Conservation (phyloP, 495 filamentous ascomycete species). For the Aspergillus indologenus region DNA sequence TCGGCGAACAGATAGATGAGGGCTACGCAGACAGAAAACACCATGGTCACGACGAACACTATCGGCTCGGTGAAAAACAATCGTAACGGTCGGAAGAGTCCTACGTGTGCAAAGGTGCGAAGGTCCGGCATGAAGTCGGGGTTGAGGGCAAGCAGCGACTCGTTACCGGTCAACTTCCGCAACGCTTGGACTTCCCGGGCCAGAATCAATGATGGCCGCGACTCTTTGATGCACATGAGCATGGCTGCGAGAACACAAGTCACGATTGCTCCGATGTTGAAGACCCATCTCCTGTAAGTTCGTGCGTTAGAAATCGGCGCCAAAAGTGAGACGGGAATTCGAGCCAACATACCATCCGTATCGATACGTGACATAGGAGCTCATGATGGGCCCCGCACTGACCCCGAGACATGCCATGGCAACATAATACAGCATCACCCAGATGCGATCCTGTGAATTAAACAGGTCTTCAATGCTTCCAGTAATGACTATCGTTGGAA, state of each 20-base stretch:
- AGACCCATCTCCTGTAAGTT: not conserved
- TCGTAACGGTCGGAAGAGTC: constrained; percentile 33
- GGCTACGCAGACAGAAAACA: constrained; percentile 11
- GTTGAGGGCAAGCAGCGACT: constrained; percentile 28
- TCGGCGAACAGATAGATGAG: constrained; percentile 38
- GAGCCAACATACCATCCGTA: constrained; percentile 30
- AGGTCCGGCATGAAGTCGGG: constrained; percentile 32
- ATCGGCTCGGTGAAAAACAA: constrained; percentile 46
- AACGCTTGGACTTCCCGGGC: constrained; percentile 16
- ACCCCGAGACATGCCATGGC: constrained; percentile 39
- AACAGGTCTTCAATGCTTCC: constrained; percentile 53
- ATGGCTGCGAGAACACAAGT: constrained; percentile 19
- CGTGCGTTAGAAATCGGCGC: not conserved
- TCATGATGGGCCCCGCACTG: constrained; percentile 41
- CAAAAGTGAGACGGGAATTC: constrained; percentile 4
- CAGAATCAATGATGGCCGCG: not conserved
- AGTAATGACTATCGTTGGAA: constrained; percentile 42
- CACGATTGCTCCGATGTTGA: not conserved
- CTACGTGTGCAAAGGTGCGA: constrained; percentile 24
- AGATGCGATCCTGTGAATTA: constrained; percentile 39
- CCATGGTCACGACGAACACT: constrained; percentile 23
- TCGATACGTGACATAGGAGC: constrained; percentile 33
- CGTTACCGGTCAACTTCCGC: constrained; percentile 22
- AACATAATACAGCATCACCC: constrained; percentile 45
- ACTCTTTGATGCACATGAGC: constrained; percentile 32